Base-by-base conservation (phyloP, 768 basidiomycete genomes). In the Pleurotus cornucopiae region DNA sequence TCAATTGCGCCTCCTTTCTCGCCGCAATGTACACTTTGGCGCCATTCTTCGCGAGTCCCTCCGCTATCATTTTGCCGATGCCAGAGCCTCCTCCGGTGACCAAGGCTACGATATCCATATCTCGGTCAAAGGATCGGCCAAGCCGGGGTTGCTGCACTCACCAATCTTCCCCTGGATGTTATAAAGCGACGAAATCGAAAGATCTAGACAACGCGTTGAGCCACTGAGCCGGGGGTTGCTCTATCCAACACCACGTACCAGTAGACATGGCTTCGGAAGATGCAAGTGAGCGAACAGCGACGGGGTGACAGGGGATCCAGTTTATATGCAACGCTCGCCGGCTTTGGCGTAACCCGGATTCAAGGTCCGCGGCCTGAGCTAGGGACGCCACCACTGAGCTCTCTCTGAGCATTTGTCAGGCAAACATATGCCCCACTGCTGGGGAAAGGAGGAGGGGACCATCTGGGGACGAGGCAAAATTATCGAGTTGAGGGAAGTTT, bases 11-110 rank as follows among this genome's bases (percentile, higher is more conserved):
- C 72, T 91, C 89, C 66, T 92, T 94, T 55, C 93, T 78, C 9
- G 90, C 86, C 12, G 93, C 91, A 61, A 95, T 93, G 72, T 94
- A 94, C 41, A 96, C 93, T 62, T 84, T 87, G 34, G 87, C 90
- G 11, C 93, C 93, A 63, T 94, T 94, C 70, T 86, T 82, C 1
- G 87, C 89, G 62, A 91, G 86, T 1, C 89, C 86, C 0, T 83
- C 73, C 20, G 93, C 91, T 62, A 94, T 92, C 81, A 91, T 87
- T 64, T 82, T 85, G 6, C 92, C 92, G 45, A 95, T 82, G 1
- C 92, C 92, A 40, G 87, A 86, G 47, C 88, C 84, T 18, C 92
- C 92, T 2, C 92, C 92, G 1, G 90, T 93, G 16, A 92, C 81
- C 46, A 92, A 81, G 49, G 87, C 89, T 88, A 54, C 26, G 26